phyloP scores from a whole-genome alignment of 805 yeast species.

The Zygotorulaspora chibaensis region DNA sequence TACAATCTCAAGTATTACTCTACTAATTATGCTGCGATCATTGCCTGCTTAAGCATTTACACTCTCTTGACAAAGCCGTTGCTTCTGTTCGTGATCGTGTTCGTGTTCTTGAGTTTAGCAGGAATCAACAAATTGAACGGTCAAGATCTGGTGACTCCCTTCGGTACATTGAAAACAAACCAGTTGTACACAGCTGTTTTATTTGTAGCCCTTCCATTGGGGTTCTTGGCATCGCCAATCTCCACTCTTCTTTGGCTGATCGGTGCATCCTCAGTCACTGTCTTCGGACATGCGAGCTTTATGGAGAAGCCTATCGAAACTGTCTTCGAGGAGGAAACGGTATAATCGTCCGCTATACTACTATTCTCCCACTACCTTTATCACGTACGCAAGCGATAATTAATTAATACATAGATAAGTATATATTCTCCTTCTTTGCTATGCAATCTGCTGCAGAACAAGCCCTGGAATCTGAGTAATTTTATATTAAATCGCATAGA shows the following conservation, averaged over 20 bases:
- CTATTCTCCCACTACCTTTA: neutral
- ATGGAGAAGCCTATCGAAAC: conserved; percentile 95
- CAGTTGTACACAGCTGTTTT: conserved; percentile 82
- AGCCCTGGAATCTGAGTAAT: neutral
- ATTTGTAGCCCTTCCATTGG: conserved; percentile 72
- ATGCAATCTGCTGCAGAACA: neutral
- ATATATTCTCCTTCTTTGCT: neutral
- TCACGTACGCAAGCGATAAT: too few species aligned
- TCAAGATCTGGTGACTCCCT: conserved; percentile 71
- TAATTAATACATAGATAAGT: neutral
- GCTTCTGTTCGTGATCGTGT: conserved; percentile 73
- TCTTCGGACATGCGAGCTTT: conserved; percentile 81
- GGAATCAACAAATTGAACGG: conserved; percentile 81
- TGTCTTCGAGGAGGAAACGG: conserved; percentile 76
- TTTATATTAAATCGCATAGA: neutral
- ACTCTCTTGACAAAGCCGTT: conserved; percentile 83
- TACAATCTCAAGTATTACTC: conserved; percentile 85
- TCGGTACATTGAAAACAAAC: conserved; percentile 66
- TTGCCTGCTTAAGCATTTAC: conserved; percentile 70
- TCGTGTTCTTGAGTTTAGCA: conserved; percentile 68
- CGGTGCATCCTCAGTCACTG: conserved; percentile 75
- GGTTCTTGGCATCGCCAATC: conserved; percentile 83
- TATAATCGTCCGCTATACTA: conserved; percentile 11
- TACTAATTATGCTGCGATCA: conserved; percentile 76
- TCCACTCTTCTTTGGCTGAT: conserved; percentile 88